Conservation (phyloP, 805 yeast species). For the Teunomyces funiuensis region DNA sequence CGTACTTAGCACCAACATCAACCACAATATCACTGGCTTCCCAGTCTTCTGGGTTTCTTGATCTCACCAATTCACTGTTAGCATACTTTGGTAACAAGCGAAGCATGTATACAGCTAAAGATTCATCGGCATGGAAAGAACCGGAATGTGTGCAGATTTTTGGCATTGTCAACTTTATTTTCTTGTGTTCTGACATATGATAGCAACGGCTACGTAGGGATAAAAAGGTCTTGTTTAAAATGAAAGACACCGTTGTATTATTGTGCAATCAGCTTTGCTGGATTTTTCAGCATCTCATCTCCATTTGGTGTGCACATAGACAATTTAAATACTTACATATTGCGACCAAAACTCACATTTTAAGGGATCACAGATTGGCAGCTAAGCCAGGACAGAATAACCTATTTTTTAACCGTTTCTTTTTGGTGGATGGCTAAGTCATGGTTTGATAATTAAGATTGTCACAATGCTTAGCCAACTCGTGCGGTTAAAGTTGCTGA, state of each 20-base stretch:
- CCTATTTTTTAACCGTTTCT: too few relatives aligned
- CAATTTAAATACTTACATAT: background rate
- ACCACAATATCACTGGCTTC: conserved; percentile 88
- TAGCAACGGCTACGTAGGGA: conserved; percentile 9
- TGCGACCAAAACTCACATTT: too few relatives aligned
- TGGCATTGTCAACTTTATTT: conserved; percentile 29
- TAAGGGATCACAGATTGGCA: too few relatives aligned
- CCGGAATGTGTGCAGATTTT: conserved; percentile 91
- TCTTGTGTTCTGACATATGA: conserved; percentile 21
- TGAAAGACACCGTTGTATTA: background rate
- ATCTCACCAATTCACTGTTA: conserved; percentile 70
- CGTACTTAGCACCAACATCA: conserved; percentile 92
- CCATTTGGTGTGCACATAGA: background rate
- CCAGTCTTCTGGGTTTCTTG: conserved; percentile 81
- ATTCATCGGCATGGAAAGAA: conserved; percentile 95
- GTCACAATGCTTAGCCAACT: too few relatives aligned
- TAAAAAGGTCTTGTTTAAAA: background rate
- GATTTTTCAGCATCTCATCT: conserved; percentile 2
- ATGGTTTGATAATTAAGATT: background rate
- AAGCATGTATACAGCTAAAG: conserved; percentile 87
- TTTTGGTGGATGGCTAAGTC: background rate
- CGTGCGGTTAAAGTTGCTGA: too few relatives aligned
- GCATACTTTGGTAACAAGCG: conserved; percentile 66
- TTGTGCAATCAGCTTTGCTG: background rate
- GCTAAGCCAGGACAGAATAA: too few relatives aligned